Base-by-base conservation (phyloP, 2,329 filamentous ascomycete species). In the Nigrospora oryzae region DNA sequence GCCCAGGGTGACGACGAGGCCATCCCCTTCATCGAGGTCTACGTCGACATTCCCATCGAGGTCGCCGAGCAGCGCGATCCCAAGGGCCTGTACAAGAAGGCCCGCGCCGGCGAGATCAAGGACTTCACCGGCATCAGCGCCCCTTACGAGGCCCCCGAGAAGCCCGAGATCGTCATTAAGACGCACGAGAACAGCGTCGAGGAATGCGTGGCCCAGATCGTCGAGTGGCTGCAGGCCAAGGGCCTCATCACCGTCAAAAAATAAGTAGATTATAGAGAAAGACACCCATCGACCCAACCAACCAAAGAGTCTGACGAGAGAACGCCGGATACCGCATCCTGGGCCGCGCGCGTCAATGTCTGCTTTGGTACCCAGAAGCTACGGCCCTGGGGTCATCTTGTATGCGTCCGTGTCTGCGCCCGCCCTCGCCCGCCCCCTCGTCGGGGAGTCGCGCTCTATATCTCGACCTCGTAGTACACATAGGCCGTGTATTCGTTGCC, bases 51-150 rank as follows among this genome's bases (percentile, higher is more conserved):
- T 12, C 86, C 89, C 13, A 77, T 97, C 54, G 87, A 89, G 66
- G 88, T 93, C 38, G 91, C 93, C 34, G 91, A 97, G 79, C 75
- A 91, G 77, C 82, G 93, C 51, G 93, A 98, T 62, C 93, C 93
- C 40, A 98, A 98, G 80, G 93, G 91, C 5, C 71, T 97, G 49
- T 98, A 98, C 72, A 95, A 95, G 77, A 95, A 95, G 79, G 93
- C 93, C 12, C 75, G 91, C 38, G 84, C 86, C 42, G 93, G 93
- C 38, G 82, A 94, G 65, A 97, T 97, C 68, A 93, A 94, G 68
- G 89, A 97, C 56, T 98, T 98, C 64, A 98, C 93, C 2, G 93
- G 93, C 45, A 89, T 97, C 59, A 90, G 84, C 53, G 89, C 91
- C 30, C 93, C 93, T 2, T 98, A 98, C 64, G 93, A 98, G 77